Base-by-base conservation (phyloP, 345 rosid genomes). In the Corchorus capsularis region DNA sequence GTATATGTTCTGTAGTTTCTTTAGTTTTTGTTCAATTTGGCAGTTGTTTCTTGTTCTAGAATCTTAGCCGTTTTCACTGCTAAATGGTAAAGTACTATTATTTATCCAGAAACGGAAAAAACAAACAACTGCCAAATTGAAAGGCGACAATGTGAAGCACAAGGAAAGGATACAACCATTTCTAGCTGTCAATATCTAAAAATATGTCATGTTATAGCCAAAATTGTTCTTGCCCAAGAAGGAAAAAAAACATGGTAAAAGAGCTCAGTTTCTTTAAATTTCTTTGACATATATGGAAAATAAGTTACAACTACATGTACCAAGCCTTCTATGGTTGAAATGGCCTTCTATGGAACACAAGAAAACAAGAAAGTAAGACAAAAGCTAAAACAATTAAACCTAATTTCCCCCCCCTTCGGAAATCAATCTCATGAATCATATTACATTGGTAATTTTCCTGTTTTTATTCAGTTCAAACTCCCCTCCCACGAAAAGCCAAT, bases 371-470 rank as follows among this genome's bases (percentile, higher is more conserved):
- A 76, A 71, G 76, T 73, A 52, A 76, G 69, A 65, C 16, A 76
- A 80, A 77, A 65, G 77, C 75, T 69, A 75, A 78, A 79, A 76
- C 75, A 84, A 85, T 69, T 81, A 72, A 84, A 62, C 82, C 85
- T 81, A 81, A 77, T 32, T 64, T 64, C 47, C 69, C 78, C 67
- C 67, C 73, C 72, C 85, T 77, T 76, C 79, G 74, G 79, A 78
- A 82, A 82, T 83, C 82, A 80, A 85, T 85, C 83, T 73, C 87
- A 87, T 68, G 74, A 83, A 86, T 83, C 83, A 85, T 75, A 72
- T 71, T 73, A 84, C 83, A 84, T 70, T 73, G 75, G 77, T 67
- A 69, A 75, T 66, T 35, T 55, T 79, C 80, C 77, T n/a, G 63
- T 79, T 79, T 27, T 88, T 88, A 88, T 88, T 88, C 79, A 72